Percentiles rank a stretch among this genome's conserved stretches.
Conservation (phyloP, 768 basidiomycete genomes). For the Lactarius akahatsu region DNA sequence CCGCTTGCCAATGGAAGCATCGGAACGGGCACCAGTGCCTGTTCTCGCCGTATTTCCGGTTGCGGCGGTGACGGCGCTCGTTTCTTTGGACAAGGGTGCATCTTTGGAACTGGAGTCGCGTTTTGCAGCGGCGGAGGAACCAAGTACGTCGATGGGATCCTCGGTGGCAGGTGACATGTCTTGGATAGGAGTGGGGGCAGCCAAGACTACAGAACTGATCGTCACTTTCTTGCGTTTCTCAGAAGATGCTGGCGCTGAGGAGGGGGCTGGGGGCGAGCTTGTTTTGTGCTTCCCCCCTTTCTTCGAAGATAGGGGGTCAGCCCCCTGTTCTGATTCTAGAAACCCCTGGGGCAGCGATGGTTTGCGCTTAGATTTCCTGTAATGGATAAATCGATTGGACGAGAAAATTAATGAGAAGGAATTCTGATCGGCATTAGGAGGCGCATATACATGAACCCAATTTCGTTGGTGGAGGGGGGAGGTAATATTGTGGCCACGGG, state of each 20-base stretch:
- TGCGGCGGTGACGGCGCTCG: constrained; percentile 19
- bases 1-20: background rate
- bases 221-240: background rate
- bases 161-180: constrained; percentile 18
- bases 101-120: background rate
- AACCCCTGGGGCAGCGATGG: background rate
- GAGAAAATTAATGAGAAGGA: background rate
- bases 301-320: constrained; percentile 15
- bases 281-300: background rate
- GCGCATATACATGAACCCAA: constrained; percentile 7
- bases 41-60: constrained; percentile 3
- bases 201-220: background rate
- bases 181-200: constrained; percentile 8
- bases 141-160: constrained; percentile 14
- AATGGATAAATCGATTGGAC: constrained; percentile 3
- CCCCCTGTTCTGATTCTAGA: background rate
- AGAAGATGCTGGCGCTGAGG: background rate
- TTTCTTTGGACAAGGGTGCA: constrained; percentile 1
- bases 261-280: background rate
- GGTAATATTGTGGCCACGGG: too few relatives aligned
- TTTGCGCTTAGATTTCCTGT: constrained; percentile 20
- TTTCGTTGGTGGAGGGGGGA: background rate
- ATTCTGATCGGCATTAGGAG: background rate
- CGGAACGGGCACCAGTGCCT: background rate
- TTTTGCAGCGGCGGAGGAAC: background rate